Evolutionary conservation across 2,329 filamentous ascomycete genomes (phyloP), one percentile per base, ranked within the genome.

Genomic region (Aspergillus clavatus): DNA sequence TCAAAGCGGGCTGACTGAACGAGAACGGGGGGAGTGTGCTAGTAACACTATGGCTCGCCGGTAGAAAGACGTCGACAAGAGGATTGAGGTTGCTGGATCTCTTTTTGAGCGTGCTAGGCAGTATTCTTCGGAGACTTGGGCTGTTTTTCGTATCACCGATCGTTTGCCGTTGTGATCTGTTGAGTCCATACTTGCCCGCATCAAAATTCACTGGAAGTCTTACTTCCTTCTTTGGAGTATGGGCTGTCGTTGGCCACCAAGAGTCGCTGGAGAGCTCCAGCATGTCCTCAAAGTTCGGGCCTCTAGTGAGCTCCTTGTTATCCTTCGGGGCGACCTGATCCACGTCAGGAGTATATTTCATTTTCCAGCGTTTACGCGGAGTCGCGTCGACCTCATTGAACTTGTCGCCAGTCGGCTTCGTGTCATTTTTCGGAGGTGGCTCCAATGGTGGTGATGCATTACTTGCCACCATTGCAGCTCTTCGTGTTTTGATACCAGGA

Each of bases 401-500:
- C 3, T 18, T 26, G 46, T 12, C 31, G 14, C 23, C 7, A 39
- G 18, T 10, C 27, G n/a, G 38, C 11, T 37, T 26, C 18, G 29
- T 7, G 18, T 39, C 16, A 11, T 24, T 37, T 21, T 5, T 16
- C 11, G 33, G 29, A 21, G 10, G 21, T 24, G n/a, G 21, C n/a
- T 42, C 26, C 14, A 21, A 22, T 33, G 24, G 27, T n/a, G 33
- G 23, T 11, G 29, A 22, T 16, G 23, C 5, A 5, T 29, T 28
- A 12, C 22, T 21, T 26, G 38, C 14, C 4, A 19, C 12, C n/a
- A n/a, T n/a, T 24, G n/a, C 37, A n/a, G 40, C 43, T 18, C 52
- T 51, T 24, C 56, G 45, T 11, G 41, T 45, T 39, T 57, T 59
- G 16, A 60, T 53, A 16, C 52, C 54, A 18, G 51, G 48, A 7